Percentiles rank a stretch among this genome's conserved stretches.
These are phyloP conservation scores for Bocquillonia castaneifolia DNA, from an alignment of 441 rosid genomes.

Conservation along the genomic window DNA sequence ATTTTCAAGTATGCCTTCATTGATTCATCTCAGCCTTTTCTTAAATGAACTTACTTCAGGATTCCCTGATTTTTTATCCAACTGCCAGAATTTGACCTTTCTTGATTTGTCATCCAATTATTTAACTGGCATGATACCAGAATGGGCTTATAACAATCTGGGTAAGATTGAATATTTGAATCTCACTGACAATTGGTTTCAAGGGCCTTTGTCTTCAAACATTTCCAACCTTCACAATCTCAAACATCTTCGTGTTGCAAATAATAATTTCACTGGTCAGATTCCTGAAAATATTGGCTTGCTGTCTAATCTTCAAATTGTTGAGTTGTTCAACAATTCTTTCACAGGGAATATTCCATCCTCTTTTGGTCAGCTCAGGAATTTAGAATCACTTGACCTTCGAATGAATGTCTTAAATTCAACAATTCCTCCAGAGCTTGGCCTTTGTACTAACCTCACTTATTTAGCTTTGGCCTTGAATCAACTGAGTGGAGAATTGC, in stretches of 20 bases:
- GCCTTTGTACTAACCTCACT: slow-evolving; percentile 46
- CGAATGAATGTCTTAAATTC: slow-evolving; percentile 38
- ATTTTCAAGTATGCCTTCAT: slow-evolving; percentile 42
- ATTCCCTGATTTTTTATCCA: slow-evolving; percentile 45
- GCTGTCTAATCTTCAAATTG: slow-evolving; percentile 33
- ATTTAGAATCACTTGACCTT: slow-evolving; percentile 44
- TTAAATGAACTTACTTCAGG: slow-evolving; percentile 26
- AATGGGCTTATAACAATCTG: slow-evolving; percentile 38
- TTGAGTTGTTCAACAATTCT: slow-evolving; percentile 42
- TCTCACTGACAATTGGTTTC: slow-evolving; percentile 35
- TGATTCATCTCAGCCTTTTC: slow-evolving; percentile 46
- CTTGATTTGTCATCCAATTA: slow-evolving; percentile 49
- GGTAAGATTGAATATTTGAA: slow-evolving; percentile 41
- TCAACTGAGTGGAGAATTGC: slow-evolving; percentile 44
- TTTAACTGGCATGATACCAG: slow-evolving; percentile 40
- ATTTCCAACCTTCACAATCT: slow-evolving; percentile 53
- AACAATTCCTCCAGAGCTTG: slow-evolving; percentile 50
- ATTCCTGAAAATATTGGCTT: slow-evolving; percentile 45
- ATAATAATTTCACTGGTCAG: slow-evolving; percentile 39
- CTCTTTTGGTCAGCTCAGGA: slow-evolving; percentile 53
- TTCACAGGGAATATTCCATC: slow-evolving; percentile 48
- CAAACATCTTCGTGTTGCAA: slow-evolving; percentile 30
- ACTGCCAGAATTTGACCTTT: slow-evolving; percentile 40
- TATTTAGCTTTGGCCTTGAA: slow-evolving; percentile 49
- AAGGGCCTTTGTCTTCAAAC: slow-evolving; percentile 37